Conservation (phyloP, 176 grass and related monocot genomes). For the Juncus inflexus region DNA sequence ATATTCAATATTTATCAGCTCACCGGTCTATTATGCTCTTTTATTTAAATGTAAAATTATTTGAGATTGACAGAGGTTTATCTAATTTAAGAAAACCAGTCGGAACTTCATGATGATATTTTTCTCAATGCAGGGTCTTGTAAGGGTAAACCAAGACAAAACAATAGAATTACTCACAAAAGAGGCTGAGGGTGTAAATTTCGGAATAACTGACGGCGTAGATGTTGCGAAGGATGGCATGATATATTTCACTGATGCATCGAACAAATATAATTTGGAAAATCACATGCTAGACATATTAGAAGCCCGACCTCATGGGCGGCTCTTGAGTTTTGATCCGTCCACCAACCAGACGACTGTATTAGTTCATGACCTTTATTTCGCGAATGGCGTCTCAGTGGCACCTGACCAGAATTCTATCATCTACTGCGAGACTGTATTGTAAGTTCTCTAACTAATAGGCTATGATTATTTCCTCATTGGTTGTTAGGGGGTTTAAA, state of each 20-base stretch:
- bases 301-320: slow-evolving; percentile 52
- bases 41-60: too few relatives aligned
- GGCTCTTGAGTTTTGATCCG: slow-evolving; percentile 66
- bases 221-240: slow-evolving; percentile 62
- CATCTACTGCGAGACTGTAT: slow-evolving; percentile 62
- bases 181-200: slow-evolving; percentile 52
- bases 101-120: too few relatives aligned
- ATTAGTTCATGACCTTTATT: slow-evolving; percentile 56
- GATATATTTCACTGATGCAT: slow-evolving; percentile 84
- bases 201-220: slow-evolving; percentile 63
- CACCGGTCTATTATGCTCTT: too few relatives aligned
- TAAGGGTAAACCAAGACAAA: slow-evolving; percentile 47
- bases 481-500: too few relatives aligned
- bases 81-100: too few relatives aligned
- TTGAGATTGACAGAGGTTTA: too few relatives aligned
- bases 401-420: slow-evolving; percentile 65
- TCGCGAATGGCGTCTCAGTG: slow-evolving; percentile 61
- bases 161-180: slow-evolving; percentile 41
- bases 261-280: slow-evolving; percentile 43
- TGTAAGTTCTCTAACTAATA: slow-evolving; percentile 40
- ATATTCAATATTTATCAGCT: too few relatives aligned
- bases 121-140: slow-evolving; percentile 38
- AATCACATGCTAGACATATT: slow-evolving; percentile 38
- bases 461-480: too few relatives aligned
- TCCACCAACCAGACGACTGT: slow-evolving; percentile 42